A percentile compares a stretch with the other conserved stretches of the same genome.
Conservation (phyloP, 2,329 filamentous ascomycete genomes). For the Gnomoniopsis sp. region DNA sequence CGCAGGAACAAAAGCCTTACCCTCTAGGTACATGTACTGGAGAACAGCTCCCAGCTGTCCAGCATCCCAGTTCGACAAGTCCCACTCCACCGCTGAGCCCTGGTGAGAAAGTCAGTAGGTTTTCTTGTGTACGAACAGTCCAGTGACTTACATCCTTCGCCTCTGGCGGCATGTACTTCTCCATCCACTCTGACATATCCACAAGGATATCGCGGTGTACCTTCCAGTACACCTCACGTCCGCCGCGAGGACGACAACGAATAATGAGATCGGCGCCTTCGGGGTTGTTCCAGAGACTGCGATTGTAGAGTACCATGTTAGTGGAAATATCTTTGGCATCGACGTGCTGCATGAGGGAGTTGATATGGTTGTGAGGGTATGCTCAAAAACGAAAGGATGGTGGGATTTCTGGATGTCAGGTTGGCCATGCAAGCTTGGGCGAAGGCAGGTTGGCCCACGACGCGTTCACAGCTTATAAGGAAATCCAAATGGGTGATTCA, state of each 20-base stretch:
- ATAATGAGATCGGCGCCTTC: conserved; percentile 5
- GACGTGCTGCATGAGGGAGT: background rate
- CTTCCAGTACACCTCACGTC: background rate
- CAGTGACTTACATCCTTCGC: conserved; percentile 9
- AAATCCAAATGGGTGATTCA: too few relatives aligned
- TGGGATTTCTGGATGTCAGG: too few relatives aligned
- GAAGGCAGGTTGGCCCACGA: too few relatives aligned
- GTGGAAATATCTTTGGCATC: background rate
- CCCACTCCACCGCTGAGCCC: conserved; percentile 1
- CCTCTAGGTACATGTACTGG: conserved; percentile 26
- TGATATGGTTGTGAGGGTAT: too few relatives aligned
- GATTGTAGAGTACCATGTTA: background rate
- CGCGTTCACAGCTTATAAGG: too few relatives aligned
- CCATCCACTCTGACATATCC: conserved; percentile 13
- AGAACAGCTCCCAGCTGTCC: conserved; percentile 22
- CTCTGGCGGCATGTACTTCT: conserved; percentile 6
- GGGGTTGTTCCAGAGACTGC: conserved; percentile 5
- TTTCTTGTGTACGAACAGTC: too few relatives aligned
- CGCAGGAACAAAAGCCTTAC: conserved; percentile 11
- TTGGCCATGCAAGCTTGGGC: too few relatives aligned
- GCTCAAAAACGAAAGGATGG: too few relatives aligned
- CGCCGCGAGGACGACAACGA: background rate
- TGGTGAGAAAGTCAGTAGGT: background rate
- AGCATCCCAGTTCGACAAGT: conserved; percentile 17
- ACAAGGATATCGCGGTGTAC: conserved; percentile 14